phyloP scores from a whole-genome alignment of 345 rosid genomes.

The Sisymbrium irio region DNA sequence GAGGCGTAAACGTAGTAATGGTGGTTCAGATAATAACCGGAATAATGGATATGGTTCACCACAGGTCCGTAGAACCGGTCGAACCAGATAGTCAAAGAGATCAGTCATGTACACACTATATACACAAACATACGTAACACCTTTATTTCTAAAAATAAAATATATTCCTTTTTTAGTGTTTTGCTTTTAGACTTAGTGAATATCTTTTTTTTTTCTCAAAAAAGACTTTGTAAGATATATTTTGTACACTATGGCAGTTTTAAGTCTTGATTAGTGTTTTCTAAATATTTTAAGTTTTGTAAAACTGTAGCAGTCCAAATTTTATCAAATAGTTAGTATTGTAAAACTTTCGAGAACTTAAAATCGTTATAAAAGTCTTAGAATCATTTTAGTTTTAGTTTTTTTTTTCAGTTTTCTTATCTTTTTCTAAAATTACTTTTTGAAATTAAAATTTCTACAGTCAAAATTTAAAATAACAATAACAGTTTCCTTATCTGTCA shows the following conservation, averaged over 20 bases:
- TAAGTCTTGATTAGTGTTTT: background rate
- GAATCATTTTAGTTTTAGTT: too few relatives aligned
- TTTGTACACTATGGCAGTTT: background rate
- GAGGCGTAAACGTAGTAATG: constrained; percentile 20
- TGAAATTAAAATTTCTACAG: too few relatives aligned
- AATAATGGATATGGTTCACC: constrained; percentile 10
- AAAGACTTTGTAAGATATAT: background rate
- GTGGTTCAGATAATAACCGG: constrained; percentile 22
- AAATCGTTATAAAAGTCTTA: too few relatives aligned
- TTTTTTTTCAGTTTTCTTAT: too few relatives aligned
- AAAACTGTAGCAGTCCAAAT: too few relatives aligned
- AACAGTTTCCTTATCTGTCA: too few relatives aligned
- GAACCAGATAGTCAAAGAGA: constrained; percentile 28
- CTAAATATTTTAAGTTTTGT: too few relatives aligned
- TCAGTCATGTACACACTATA: background rate
- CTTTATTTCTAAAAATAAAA: background rate
- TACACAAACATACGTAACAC: background rate
- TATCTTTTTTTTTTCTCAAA: too few relatives aligned
- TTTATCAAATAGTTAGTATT: too few relatives aligned
- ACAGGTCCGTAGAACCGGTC: constrained; percentile 25
- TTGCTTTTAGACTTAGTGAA: background rate
- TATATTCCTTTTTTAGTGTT: background rate
- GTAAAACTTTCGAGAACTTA: too few relatives aligned
- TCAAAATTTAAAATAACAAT: too few relatives aligned
- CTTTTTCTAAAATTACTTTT: too few relatives aligned